Base-by-base conservation (phyloP, 2,329 filamentous ascomycete species). In the Pseudopyrenochaeta lycopersici region DNA sequence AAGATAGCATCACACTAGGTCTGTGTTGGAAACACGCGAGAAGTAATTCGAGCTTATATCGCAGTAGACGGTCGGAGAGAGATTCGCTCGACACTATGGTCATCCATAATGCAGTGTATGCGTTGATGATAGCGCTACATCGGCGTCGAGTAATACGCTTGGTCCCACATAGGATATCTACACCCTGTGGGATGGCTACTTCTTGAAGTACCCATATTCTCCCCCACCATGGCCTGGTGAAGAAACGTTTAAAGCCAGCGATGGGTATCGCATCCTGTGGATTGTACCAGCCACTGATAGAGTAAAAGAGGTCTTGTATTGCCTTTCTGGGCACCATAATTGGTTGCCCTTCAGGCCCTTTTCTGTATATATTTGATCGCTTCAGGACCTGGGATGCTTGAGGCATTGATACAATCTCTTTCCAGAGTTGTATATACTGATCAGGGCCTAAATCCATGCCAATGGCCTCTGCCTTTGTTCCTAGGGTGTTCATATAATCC, bases 161-260 rank as follows among this genome's bases (percentile, higher is more conserved):
- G 4, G 56, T 35, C 20, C 59, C 56, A 35, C 59, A 60, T 45
- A 51, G 20, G 17, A 55, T 49, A 2, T 57, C 15, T 32, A 33
- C 38, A n/a, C 49, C 15, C 17, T 43, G 21, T 38, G 59, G 35
- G 44, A 62, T 47, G 36, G 54, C 39, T 10, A 57, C 32, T 39
- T 62, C 59, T 20, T 62, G 59, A 11, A 62, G 30, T 30, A 60
- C 53, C 59, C 56, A 62, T 15, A 62, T 49, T 20, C 59, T 29
- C 32, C 41, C 46, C 59, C 53, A 62, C 59, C 53, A 60, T 33
- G 53, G 12, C 31, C 53, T 38, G 7, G 23, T 31, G 29, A 60
- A 58, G 15, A 60, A 47, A 2, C 20, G n/a, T 20, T 45, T 58
- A 14, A 58, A 1, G 1, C 36, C 46, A 45, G 41, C 31, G 1